Evolutionary conservation across 169 alveolate species (phyloP).

Genomic region (Perkinsus marinus): DNA sequence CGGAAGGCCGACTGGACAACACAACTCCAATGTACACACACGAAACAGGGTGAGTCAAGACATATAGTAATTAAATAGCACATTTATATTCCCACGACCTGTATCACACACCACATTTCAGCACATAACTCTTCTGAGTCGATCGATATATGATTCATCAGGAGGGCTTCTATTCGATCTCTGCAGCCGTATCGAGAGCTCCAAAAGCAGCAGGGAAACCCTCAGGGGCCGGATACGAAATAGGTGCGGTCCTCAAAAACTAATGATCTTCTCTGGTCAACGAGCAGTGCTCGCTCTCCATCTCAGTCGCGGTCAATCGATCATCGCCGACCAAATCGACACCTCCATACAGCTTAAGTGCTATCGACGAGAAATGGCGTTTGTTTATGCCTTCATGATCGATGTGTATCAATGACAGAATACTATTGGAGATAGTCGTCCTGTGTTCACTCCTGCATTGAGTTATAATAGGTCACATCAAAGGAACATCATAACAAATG

Average conservation of each 20-base stretch:
- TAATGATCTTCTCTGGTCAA: not conserved
- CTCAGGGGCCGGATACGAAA: not conserved
- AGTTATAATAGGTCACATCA: no score
- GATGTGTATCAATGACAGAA: no score
- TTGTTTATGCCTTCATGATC: not conserved
- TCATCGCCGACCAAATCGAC: not conserved
- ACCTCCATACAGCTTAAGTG: not conserved
- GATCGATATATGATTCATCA: not conserved
- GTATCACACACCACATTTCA: no score
- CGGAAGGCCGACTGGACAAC: not conserved
- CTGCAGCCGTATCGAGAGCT: not conserved
- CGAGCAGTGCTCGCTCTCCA: not conserved
- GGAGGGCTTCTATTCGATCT: not conserved
- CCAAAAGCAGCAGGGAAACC: not conserved
- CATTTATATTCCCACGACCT: not conserved
- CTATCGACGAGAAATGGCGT: not conserved
- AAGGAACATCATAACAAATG: no score
- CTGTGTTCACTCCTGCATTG: no score
- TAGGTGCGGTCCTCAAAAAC: not conserved
- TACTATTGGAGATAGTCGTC: no score
- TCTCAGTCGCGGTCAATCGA: not conserved
- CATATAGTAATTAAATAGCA: no score
- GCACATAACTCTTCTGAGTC: no score
- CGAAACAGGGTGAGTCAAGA: not conserved
- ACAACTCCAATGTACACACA: not conserved